Conservation (phyloP, 441 rosid species). For the Syzygium malaccense region DNA sequence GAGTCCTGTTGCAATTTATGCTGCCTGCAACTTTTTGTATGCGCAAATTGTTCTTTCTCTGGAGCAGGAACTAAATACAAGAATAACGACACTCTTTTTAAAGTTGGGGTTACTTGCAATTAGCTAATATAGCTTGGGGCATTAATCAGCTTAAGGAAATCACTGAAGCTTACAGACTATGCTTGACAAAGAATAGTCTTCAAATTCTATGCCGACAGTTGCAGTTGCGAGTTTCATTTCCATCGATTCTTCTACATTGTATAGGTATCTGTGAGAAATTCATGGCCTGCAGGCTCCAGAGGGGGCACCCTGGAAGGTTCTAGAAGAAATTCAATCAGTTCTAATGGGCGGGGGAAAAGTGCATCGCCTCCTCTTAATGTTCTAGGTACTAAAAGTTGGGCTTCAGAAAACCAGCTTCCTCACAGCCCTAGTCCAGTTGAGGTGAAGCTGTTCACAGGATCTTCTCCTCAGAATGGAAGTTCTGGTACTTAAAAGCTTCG, state of each 20-base stretch:
- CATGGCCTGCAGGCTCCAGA: conserved; percentile 35
- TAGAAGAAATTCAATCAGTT: conserved; percentile 44
- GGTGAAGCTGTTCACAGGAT: conserved; percentile 44
- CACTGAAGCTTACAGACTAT: neutral
- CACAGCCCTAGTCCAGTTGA: conserved; percentile 33
- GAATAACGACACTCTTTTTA: neutral
- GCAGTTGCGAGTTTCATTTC: neutral
- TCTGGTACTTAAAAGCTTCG: conserved; percentile 14
- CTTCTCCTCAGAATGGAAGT: conserved; percentile 26
- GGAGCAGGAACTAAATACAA: neutral
- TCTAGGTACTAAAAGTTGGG: conserved; percentile 21
- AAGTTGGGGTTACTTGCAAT: neutral
- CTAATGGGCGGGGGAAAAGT: conserved; percentile 47
- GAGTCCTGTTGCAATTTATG: neutral
- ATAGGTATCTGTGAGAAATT: conserved; percentile 45
- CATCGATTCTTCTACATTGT: neutral
- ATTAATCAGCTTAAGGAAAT: neutral
- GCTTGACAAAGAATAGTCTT: neutral
- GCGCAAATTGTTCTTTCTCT: neutral
- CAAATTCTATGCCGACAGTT: neutral
- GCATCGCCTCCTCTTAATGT: conserved; percentile 29
- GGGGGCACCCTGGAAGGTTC: conserved; percentile 41
- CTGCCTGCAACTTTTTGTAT: neutral
- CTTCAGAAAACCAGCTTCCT: conserved; percentile 21
- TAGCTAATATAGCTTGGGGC: neutral